Evolutionary conservation across 306 rosid genomes (phyloP).

Genomic region (Prunus dulcis): DNA sequence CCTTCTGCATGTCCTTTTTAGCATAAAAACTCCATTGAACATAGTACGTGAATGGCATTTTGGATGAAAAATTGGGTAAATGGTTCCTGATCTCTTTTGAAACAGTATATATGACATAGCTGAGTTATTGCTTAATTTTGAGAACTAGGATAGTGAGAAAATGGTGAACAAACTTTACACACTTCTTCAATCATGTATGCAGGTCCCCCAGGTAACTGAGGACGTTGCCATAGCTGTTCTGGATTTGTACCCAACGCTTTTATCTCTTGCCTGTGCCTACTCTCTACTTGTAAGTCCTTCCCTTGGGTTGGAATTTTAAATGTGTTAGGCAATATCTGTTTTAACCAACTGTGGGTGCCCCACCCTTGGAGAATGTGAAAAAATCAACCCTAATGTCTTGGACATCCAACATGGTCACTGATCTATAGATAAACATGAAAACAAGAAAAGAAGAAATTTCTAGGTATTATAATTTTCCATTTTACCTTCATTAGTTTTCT

Average conservation of each 20-base stretch:
- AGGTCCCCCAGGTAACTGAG: slow-evolving; percentile 99
- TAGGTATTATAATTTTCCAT: not conserved
- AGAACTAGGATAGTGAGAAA: not conserved
- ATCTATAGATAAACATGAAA: not conserved
- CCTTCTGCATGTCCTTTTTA: not conserved
- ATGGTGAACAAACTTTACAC: slow-evolving; percentile 5
- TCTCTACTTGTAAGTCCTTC: slow-evolving; percentile 56
- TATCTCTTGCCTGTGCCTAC: slow-evolving; percentile 77
- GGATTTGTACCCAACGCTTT: slow-evolving; percentile 78
- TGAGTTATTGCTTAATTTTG: not conserved
- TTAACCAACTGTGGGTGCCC: not conserved
- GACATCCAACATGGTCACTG: not conserved
- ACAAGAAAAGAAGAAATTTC: not conserved
- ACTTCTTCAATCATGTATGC: slow-evolving; percentile 24
- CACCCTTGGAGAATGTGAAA: not conserved
- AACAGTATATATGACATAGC: not conserved
- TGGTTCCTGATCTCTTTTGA: not conserved
- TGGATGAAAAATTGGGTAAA: not conserved
- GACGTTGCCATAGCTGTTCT: slow-evolving; percentile 83
- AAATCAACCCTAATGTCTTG: not conserved
- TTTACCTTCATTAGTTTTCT: not conserved
- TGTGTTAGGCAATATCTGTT: not conserved
- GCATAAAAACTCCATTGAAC: not conserved
- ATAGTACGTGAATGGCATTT: not conserved
- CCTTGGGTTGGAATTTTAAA: slow-evolving; percentile 12